phyloP scores from a whole-genome alignment of 2,329 filamentous ascomycete species.

The Coleophoma eucalyptorum region DNA sequence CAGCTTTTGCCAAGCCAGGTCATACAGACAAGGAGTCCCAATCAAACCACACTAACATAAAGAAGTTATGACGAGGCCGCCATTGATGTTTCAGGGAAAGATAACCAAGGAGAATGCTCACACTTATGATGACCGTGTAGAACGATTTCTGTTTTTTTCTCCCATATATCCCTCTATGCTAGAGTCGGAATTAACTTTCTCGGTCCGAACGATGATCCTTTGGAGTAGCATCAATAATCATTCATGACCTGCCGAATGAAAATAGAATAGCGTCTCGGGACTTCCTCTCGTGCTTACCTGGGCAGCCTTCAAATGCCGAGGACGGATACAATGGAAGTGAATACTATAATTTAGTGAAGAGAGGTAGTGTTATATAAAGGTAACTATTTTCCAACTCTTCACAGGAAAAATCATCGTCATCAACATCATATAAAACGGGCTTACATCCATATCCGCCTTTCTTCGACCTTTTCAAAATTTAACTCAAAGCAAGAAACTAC shows the following conservation, averaged over 20 bases:
- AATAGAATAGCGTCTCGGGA: neutral
- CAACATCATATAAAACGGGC: neutral
- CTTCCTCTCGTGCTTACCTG: neutral
- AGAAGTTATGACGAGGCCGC: neutral
- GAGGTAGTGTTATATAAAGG: neutral
- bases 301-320: neutral
- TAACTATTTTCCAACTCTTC: neutral
- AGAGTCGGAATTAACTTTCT: neutral
- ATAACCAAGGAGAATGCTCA: neutral
- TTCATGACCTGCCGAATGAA: neutral
- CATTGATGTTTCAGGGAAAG: neutral
- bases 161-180: neutral
- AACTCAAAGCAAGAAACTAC: neutral
- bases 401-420: no score
- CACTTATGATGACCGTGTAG: neutral
- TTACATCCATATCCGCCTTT: neutral
- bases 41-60: neutral
- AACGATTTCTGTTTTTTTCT: neutral
- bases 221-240: neutral
- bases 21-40: neutral
- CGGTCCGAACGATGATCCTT: neutral
- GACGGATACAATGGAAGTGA: neutral
- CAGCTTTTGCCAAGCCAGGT: neutral
- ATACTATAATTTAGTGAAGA: neutral
- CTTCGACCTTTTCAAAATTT: neutral